Evolutionary conservation across 805 yeast species (phyloP).

Genomic region (Candida boidinii): DNA sequence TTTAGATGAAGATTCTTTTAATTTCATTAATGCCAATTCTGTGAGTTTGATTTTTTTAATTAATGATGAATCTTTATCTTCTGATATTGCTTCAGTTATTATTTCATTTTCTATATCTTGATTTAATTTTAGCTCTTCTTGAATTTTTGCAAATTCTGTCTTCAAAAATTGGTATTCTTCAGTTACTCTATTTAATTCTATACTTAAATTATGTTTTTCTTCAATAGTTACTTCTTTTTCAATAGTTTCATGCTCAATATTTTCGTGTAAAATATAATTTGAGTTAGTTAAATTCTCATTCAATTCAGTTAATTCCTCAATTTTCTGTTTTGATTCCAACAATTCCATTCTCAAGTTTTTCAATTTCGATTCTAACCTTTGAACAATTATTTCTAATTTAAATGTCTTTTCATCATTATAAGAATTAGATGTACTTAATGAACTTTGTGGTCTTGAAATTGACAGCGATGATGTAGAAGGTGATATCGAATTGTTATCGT

Average conservation of each 20-base stretch:
- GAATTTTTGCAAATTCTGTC: conserved; percentile 3
- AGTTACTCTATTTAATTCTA: conserved; percentile 1
- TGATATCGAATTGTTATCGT: background rate
- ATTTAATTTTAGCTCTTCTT: conserved; percentile 11
- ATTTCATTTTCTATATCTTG: conserved; percentile 6
- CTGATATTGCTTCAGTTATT: background rate
- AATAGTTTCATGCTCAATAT: conserved; percentile 24
- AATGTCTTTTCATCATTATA: background rate
- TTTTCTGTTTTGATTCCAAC: conserved; percentile 14
- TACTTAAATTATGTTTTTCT: conserved; percentile 14
- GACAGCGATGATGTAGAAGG: no score
- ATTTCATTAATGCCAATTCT: conserved; percentile 31
- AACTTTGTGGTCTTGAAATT: no score
- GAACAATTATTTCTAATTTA: conserved; percentile 25
- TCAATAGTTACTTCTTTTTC: conserved; percentile 37
- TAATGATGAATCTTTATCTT: conserved; percentile 4
- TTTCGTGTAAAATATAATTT: conserved; percentile 15
- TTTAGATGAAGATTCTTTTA: conserved; percentile 21
- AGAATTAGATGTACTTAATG: conserved; percentile 1
- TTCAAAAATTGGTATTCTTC: conserved; percentile 1
- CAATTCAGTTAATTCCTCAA: conserved; percentile 19
- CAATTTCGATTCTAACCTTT: conserved; percentile 38
- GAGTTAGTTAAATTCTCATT: conserved; percentile 20
- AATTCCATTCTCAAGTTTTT: conserved; percentile 23
- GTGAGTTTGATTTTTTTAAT: conserved; percentile 27